Base-by-base conservation (phyloP, 2,329 filamentous ascomycete species). In the Stenocarpella maydis region DNA sequence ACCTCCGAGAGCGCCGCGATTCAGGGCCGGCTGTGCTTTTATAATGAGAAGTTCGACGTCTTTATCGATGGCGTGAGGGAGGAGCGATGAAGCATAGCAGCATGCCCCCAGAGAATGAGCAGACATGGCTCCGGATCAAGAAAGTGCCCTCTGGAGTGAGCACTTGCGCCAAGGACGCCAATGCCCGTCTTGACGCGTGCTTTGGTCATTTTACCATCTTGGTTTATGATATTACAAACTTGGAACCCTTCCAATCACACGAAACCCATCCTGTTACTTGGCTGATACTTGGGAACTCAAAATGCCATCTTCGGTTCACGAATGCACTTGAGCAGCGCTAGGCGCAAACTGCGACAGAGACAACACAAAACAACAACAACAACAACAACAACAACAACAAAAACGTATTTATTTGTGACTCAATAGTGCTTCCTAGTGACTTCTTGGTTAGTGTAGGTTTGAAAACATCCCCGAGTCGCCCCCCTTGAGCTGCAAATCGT, bases 1-100 rank as follows among this genome's bases (percentile, higher is more conserved):
- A 87, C 85, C 0, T 74, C 81, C 0, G 90, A 92, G 77, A 86
- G 86, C 67, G 84, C 82, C 2, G 78, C 77, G 2, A 81, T 92
- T 70, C 85, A 85, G 1, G 88, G 88, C 2, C 75, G 83, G 55
- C 55, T 90, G 65, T 91, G 88, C 74, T 92, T 91, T 70, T 91
- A 91, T 72, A 90, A 91, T 71, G 90, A 92, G 76, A 89, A 88
- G 77, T 87, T 92, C 1, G 87, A 91, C 70, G 83, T 91, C n/a
- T 80, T 82, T 68, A 72, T 91, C 7, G 87, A 88, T 71, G 88
- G 88, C 1, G 75, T 67, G 39, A 71, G 65, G 65, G 72, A 75
- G n/a, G n/a, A 65, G 49, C 49, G 19, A 43, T 52, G 47, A 43
- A 24, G 15, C 5, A 8, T 12, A 37, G 12, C n/a, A 31, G 12